Percentiles rank a stretch among this genome's conserved stretches.
Conservation (phyloP, 345 rosid species). For the Durio zibethinus region DNA sequence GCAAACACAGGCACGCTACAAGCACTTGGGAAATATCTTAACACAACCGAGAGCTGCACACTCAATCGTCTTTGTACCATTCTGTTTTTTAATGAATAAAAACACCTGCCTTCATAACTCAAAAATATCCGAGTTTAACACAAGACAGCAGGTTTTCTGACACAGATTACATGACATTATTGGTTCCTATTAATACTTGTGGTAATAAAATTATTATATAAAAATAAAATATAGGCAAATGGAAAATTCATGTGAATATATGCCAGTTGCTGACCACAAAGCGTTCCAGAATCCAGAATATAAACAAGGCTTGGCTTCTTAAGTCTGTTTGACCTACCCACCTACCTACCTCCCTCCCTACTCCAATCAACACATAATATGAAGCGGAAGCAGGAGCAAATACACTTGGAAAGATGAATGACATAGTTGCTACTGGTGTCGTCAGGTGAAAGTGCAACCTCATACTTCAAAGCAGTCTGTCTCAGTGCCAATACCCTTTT, state of each 20-base stretch:
- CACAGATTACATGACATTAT: neutral
- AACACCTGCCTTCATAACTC: too few relatives aligned
- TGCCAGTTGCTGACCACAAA: too few relatives aligned
- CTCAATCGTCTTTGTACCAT: too few relatives aligned
- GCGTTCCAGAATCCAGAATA: neutral
- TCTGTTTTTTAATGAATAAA: too few relatives aligned
- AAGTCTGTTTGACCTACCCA: too few relatives aligned
- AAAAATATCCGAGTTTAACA: too few relatives aligned
- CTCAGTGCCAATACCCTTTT: slow-evolving; percentile 8
- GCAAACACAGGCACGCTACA: too few relatives aligned
- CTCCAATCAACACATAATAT: neutral
- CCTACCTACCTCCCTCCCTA: too few relatives aligned
- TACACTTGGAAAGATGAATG: neutral
- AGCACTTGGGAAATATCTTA: too few relatives aligned
- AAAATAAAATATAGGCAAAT: neutral
- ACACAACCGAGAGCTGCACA: too few relatives aligned
- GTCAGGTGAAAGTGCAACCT: neutral
- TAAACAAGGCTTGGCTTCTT: neutral
- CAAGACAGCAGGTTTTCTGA: neutral
- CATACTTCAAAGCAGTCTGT: slow-evolving; percentile 2
- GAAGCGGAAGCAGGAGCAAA: neutral
- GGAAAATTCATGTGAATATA: neutral
- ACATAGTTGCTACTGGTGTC: neutral
- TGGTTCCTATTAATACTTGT: neutral
- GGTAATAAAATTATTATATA: neutral